phyloP scores from a whole-genome alignment of 306 rosid species.

The Luffa acutangula region DNA sequence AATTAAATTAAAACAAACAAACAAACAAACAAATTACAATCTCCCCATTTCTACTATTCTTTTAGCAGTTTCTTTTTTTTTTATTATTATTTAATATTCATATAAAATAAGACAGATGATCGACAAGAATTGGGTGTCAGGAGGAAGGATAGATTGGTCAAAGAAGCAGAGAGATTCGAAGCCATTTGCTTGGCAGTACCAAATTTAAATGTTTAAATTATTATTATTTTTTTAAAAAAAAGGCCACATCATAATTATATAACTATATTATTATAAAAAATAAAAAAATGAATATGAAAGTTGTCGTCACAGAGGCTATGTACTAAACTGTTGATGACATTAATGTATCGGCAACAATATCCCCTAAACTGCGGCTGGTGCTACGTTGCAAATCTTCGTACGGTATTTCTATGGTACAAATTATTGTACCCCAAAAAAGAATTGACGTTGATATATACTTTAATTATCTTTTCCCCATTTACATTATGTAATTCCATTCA shows the following conservation, averaged over 20 bases:
- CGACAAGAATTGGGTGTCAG: not conserved
- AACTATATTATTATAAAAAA: too few relatives aligned
- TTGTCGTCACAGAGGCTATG: not conserved
- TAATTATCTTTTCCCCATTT: not conserved
- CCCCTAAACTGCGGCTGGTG: conserved; percentile 9
- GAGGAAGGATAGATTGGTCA: not conserved
- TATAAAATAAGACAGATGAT: not conserved
- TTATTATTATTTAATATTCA: not conserved
- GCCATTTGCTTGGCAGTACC: not conserved
- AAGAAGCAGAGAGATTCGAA: not conserved
- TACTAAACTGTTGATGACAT: not conserved
- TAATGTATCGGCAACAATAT: conserved; percentile 5
- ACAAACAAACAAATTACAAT: not conserved
- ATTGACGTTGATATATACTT: not conserved
- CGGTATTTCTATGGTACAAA: conserved; percentile 4
- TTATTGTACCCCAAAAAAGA: not conserved
- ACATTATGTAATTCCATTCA: not conserved
- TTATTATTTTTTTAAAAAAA: too few relatives aligned
- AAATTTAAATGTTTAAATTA: too few relatives aligned
- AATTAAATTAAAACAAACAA: not conserved
- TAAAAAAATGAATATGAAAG: not conserved
- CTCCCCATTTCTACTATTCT: not conserved
- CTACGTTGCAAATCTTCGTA: not conserved
- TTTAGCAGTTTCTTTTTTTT: not conserved
- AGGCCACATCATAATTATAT: too few relatives aligned